These are phyloP conservation scores for Ceratocystis albifundus DNA, from an alignment of 2,329 filamentous ascomycete genomes.

Conservation along the genomic window DNA sequence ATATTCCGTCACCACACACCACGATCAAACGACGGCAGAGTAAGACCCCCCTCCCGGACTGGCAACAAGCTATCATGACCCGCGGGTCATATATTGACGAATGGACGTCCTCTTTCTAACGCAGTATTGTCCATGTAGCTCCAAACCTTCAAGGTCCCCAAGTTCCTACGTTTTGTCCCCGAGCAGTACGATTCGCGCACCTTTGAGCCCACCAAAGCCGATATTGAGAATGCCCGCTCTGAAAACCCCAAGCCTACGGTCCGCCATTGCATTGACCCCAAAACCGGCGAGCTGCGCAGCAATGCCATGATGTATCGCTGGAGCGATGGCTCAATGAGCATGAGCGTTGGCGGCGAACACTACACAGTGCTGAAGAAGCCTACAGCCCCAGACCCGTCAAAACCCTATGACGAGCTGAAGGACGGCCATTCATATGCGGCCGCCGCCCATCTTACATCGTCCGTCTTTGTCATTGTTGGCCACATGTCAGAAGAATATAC, in stretches of 20 bases:
- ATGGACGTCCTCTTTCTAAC: conserved; percentile 7
- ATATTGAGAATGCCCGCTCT: conserved; percentile 43
- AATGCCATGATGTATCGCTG: conserved; percentile 65
- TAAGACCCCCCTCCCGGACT: conserved; percentile 33
- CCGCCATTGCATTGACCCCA: conserved; percentile 56
- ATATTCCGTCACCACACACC: conserved; percentile 59
- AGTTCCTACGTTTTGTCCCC: conserved; percentile 59
- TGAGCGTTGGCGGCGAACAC: conserved; percentile 64
- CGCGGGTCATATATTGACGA: background rate
- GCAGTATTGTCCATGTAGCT: conserved; percentile 7
- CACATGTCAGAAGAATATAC: conserved; percentile 64
- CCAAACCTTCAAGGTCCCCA: conserved; percentile 40
- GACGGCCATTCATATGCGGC: conserved; percentile 69
- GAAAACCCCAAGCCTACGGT: conserved; percentile 52
- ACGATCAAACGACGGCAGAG: conserved; percentile 58
- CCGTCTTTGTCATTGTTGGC: conserved; percentile 59
- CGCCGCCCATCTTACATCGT: conserved; percentile 56
- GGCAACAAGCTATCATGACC: background rate
- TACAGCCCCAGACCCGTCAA: conserved; percentile 50
- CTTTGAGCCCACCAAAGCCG: conserved; percentile 50
- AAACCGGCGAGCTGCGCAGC: conserved; percentile 56
- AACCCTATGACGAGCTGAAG: conserved; percentile 53
- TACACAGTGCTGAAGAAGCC: conserved; percentile 62
- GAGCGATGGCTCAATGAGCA: conserved; percentile 67
- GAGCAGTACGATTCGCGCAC: conserved; percentile 53